Evolutionary conservation across 2,329 filamentous ascomycete genomes (phyloP).

Genomic region (Neonectria punicea): DNA sequence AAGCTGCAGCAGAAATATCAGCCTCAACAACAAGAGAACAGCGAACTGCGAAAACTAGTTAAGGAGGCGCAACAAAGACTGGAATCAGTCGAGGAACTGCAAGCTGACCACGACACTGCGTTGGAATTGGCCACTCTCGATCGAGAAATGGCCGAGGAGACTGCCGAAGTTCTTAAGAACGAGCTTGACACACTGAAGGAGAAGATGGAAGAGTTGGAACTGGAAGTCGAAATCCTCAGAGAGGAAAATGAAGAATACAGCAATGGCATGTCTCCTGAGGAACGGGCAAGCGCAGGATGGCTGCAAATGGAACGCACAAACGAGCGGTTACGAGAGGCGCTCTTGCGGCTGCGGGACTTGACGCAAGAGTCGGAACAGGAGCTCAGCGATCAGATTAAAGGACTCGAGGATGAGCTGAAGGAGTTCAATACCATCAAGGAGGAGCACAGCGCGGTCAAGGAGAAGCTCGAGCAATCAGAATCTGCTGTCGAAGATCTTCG

Average conservation of each 20-base stretch:
- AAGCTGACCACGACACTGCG: slow-evolving; percentile 85
- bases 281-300: slow-evolving; percentile 87
- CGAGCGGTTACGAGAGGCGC: slow-evolving; percentile 84
- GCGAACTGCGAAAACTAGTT: slow-evolving; percentile 78
- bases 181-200: slow-evolving; percentile 82
- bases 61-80: slow-evolving; percentile 79
- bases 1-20: slow-evolving; percentile 92
- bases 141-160: slow-evolving; percentile 96
- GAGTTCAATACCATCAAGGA: slow-evolving; percentile 75
- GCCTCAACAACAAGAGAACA: slow-evolving; percentile 82
- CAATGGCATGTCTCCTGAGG: slow-evolving; percentile 87
- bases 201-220: slow-evolving; percentile 83
- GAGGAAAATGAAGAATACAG: slow-evolving; percentile 89
- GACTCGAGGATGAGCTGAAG: slow-evolving; percentile 77
- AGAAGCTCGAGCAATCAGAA: slow-evolving; percentile 78
- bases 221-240: slow-evolving; percentile 86
- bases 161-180: slow-evolving; percentile 80
- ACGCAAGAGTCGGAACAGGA: slow-evolving; percentile 87
- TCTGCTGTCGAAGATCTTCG: slow-evolving; percentile 84
- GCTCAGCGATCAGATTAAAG: slow-evolving; percentile 77
- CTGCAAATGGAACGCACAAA: slow-evolving; percentile 92
- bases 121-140: slow-evolving; percentile 91
- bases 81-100: slow-evolving; percentile 73
- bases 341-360: slow-evolving; percentile 86
- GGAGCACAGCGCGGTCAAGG: slow-evolving; percentile 75